These are phyloP conservation scores for Parastagonospora avenae DNA, from an alignment of 2,329 filamentous ascomycete genomes.

Conservation along the genomic window DNA sequence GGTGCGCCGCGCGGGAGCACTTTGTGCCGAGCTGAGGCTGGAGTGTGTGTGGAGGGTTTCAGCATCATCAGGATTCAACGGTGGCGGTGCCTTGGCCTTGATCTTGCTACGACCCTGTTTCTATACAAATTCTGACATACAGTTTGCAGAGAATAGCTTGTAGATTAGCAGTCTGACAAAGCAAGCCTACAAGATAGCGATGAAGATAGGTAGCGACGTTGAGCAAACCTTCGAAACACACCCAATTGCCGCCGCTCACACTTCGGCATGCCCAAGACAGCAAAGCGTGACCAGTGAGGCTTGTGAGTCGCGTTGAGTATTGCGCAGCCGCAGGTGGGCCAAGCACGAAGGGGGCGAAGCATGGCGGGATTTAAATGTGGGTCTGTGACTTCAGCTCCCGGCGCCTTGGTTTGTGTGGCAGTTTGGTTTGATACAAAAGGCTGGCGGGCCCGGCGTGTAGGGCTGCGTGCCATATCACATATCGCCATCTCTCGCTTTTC, in stretches of 20 bases:
- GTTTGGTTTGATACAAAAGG: conserved; percentile 4
- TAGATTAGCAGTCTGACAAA: too few species aligned
- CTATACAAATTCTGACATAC: too few species aligned
- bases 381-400: conserved; percentile 7
- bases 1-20: neutral
- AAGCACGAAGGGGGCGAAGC: conserved; percentile 6
- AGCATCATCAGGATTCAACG: too few species aligned
- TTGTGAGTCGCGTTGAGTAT: neutral
- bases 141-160: too few species aligned
- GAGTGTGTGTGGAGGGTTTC: too few species aligned
- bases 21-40: neutral
- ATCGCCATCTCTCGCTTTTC: neutral
- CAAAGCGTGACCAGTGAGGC: conserved; percentile 5
- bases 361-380: conserved; percentile 1
- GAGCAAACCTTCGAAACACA: neutral
- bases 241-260: neutral
- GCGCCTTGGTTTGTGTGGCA: neutral
- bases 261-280: conserved; percentile 1
- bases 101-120: too few species aligned
- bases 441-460: conserved; percentile 1
- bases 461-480: neutral
- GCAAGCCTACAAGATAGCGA: too few species aligned
- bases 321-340: conserved; percentile 1
- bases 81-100: too few species aligned
- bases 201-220: too few species aligned